A percentile compares a stretch with the other conserved stretches of the same genome.
Conservation (phyloP, 768 basidiomycete genomes). For the Tulasnella sp. region DNA sequence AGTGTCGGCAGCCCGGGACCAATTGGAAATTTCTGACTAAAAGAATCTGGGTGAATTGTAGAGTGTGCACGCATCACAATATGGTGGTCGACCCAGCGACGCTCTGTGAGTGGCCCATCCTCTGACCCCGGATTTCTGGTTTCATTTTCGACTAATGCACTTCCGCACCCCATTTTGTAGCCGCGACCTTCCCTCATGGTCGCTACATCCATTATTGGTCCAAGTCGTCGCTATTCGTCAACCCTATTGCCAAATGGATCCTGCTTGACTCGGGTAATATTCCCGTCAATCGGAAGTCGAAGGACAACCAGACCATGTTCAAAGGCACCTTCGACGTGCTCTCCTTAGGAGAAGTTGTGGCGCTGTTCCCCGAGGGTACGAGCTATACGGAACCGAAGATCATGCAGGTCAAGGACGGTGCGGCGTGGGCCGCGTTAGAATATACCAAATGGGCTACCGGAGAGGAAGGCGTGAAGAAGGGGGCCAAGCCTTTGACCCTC, state of each 20-base stretch:
- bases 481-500: conserved; percentile 44
- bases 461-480: conserved; percentile 33
- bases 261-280: conserved; percentile 91
- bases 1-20: conserved; percentile 26
- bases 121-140: not conserved
- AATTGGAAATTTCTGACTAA: not conserved
- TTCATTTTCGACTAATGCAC: not conserved
- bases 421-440: conserved; percentile 90
- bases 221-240: conserved; percentile 80
- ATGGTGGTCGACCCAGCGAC: conserved; percentile 88
- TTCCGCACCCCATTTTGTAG: conserved; percentile 29
- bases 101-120: conserved; percentile 46
- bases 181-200: conserved; percentile 68
- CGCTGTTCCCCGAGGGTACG: conserved; percentile 82
- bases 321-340: conserved; percentile 82
- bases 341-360: conserved; percentile 68
- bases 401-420: conserved; percentile 79
- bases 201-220: conserved; percentile 88
- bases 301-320: conserved; percentile 82
- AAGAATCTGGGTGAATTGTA: conserved; percentile 26
- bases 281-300: conserved; percentile 88
- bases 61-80: conserved; percentile 82
- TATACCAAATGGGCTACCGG: conserved; percentile 68
- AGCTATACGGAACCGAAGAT: conserved; percentile 84
- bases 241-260: conserved; percentile 62